These are phyloP conservation scores for Scheffersomyces amazonensis DNA, from an alignment of 805 yeast genomes.

Conservation along the genomic window DNA sequence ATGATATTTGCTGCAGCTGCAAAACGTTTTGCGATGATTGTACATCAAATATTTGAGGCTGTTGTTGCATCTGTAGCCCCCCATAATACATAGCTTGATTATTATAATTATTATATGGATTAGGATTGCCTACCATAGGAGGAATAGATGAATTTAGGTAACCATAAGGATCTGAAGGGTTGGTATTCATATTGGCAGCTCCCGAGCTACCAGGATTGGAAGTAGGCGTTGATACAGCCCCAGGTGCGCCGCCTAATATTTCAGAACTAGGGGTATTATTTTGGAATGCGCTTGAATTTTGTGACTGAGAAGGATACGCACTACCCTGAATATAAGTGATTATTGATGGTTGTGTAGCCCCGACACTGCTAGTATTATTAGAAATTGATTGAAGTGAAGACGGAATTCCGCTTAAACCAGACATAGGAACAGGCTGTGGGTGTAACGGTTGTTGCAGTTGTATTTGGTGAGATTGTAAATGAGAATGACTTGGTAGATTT, in stretches of 20 bases:
- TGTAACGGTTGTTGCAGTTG: background rate
- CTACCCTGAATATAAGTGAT: background rate
- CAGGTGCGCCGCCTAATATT: background rate
- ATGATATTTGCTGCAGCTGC: background rate
- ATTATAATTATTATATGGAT: background rate
- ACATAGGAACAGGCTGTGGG: background rate
- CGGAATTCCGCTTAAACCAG: background rate
- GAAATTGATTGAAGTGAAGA: background rate
- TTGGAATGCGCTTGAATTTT: background rate
- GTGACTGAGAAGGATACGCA: background rate
- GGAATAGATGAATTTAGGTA: constrained; percentile 3
- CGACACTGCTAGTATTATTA: background rate
- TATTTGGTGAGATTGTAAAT: background rate
- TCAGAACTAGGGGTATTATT: background rate
- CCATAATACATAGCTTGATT: background rate
- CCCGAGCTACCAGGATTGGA: background rate
- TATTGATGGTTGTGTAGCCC: background rate
- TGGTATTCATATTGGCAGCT: background rate
- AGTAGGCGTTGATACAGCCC: background rate
- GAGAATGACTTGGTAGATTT: background rate
- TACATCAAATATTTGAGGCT: background rate
- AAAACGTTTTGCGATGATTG: too few relatives aligned
- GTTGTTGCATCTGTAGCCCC: background rate
- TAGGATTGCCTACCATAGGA: background rate
- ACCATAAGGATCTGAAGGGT: constrained; percentile 1